Base-by-base conservation (phyloP, 331 rosid species). In the Arachis monticola region DNA sequence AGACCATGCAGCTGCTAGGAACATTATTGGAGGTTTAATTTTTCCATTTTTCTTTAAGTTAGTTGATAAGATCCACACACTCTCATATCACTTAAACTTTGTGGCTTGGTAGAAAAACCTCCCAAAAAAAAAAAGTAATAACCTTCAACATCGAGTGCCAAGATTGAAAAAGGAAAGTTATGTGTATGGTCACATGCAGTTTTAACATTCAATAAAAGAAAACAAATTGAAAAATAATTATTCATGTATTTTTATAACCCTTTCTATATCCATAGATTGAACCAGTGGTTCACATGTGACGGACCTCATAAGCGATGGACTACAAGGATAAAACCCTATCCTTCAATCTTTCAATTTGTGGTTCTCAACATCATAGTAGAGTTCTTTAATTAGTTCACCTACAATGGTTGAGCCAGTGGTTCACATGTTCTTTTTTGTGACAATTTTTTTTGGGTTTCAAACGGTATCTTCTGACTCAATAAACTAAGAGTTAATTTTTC, bases 291-390 rank as follows among this genome's bases (percentile, higher is more conserved):
- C 62, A 53, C 73, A 84, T 52, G 70, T 27, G 47, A 79, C 11
- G 22, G 69, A 80, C 53, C 58, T 38, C 46, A 76, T 31, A 83
- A 48, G 80, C 14, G 60, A 61, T 61, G 87, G 74, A 80, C 31
- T 46, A 76, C 11, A 6, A 53, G 59, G 91, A 90, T 82, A 85
- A 83, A 83, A 78, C 59, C 82, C 84, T 84, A 90, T 90, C 92
- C 81, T 77, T 57, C 55, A 69, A 55, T 64, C 78, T 59, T 74
- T 76, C 53, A 62, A 75, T 81, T 76, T 82, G 82, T 85, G 92
- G 84, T 50, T 78, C 32, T 47, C 22, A 4, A 3, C 56, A 50
- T 4, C 14, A 50, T 10, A 50, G 5, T 3, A 10, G 1, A 50
- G 12, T 50, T 50, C 14, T 11, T 48, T 46, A 17, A 17, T 17